Evolutionary conservation across 73 alveolate genomes (phyloP).

Genomic region (Strombidium stylifer): DNA sequence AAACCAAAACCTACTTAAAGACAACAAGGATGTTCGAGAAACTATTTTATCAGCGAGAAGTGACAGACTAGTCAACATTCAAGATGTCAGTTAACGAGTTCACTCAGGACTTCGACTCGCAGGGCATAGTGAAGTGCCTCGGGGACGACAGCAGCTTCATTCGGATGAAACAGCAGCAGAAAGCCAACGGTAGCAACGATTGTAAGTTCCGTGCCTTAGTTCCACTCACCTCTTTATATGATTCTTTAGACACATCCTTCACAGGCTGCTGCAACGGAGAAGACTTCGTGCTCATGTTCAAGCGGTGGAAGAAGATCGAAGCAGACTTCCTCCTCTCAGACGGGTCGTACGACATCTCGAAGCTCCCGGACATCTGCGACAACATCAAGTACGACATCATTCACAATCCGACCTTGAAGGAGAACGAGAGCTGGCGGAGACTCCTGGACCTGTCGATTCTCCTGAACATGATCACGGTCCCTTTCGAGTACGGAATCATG

Average conservation of each 20-base stretch:
- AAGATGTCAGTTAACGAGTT: too few relatives aligned
- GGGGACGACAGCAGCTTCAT: too few relatives aligned
- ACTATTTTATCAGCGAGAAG: too few relatives aligned
- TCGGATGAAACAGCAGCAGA: too few relatives aligned
- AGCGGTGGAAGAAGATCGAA: conserved; percentile 88
- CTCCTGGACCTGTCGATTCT: conserved; percentile 63
- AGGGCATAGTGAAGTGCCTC: too few relatives aligned
- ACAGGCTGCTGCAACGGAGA: conserved; percentile 68
- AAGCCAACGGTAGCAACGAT: too few relatives aligned
- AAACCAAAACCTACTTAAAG: conserved; percentile 42
- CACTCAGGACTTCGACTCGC: too few relatives aligned
- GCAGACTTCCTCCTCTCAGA: conserved; percentile 73
- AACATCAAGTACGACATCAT: conserved; percentile 87
- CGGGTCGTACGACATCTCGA: conserved; percentile 74
- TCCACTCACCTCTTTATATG: too few relatives aligned
- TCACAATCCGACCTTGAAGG: conserved; percentile 76
- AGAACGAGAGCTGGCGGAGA: conserved; percentile 53
- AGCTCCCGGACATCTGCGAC: conserved; percentile 93
- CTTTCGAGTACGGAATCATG: conserved; percentile 90
- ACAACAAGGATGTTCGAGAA: conserved; percentile 44
- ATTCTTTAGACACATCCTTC: too few relatives aligned
- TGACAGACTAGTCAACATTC: too few relatives aligned
- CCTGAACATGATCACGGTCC: conserved; percentile 79
- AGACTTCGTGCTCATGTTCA: conserved; percentile 69
- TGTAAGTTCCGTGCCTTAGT: too few relatives aligned